phyloP scores from a whole-genome alignment of 305 asterid species.

The Fraxinus ornus region DNA sequence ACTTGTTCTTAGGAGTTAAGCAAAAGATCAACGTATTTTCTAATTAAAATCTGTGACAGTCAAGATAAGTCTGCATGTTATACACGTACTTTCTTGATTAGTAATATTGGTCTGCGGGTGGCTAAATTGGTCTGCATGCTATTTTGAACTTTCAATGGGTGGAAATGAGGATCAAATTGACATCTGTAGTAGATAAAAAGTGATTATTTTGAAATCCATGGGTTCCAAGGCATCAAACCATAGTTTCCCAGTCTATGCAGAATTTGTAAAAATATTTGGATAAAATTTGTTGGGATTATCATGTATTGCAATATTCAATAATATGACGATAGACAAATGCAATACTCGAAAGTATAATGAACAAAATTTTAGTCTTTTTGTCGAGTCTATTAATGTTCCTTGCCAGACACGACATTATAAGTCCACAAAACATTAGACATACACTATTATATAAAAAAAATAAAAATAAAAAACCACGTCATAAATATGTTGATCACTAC shows the following conservation, averaged over 20 bases:
- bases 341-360: not conserved
- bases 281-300: not conserved
- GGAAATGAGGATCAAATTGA: not conserved
- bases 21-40: conserved; percentile 29
- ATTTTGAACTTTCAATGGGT: not conserved
- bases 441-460: not conserved
- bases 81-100: not conserved
- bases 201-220: not conserved
- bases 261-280: not conserved
- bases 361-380: not conserved
- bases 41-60: not conserved
- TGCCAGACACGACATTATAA: not conserved
- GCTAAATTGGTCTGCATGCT: not conserved
- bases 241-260: not conserved
- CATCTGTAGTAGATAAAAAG: not conserved
- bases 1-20: conserved; percentile 50
- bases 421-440: not conserved
- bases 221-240: not conserved
- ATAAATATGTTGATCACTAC: not conserved
- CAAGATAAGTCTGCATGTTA: not conserved
- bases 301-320: not conserved
- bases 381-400: not conserved
- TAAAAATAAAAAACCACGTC: not conserved
- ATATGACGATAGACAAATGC: not conserved
- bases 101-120: not conserved